Base-by-base conservation (phyloP, 305 asterid genomes). In the Plantago lanceolata region DNA sequence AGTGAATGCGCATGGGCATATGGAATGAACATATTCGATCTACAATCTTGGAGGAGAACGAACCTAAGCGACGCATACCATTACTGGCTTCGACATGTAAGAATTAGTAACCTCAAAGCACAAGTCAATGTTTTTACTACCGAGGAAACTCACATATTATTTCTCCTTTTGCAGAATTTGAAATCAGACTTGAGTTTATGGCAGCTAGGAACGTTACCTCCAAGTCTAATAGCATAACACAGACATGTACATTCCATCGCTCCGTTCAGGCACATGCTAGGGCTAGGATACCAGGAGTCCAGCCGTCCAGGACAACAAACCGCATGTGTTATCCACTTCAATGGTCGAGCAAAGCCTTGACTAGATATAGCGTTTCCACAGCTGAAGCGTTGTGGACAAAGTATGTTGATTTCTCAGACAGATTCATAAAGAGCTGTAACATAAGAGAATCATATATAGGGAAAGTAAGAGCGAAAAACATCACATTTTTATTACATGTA, bases 281-380 rank as follows among this genome's bases (percentile, higher is more conserved):
- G 98, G 63, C 81, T 92, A 14, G 98, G 98, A 3, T 92, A 92
- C 76, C 96, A 92, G 72, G 97, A 85, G n/a, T n/a, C n/a, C n/a
- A n/a, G n/a, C n/a, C n/a, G n/a, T n/a, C n/a, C 12, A 89, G 84
- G 68, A 89, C 97, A 21, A 82, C 88, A 80, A 75, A 76, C 69
- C 61, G 98, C 98, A 8, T 97, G 85, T 3, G 97, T 92, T 24
- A 61, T 89, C 73, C 98, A 92, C 76, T 89, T 84, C 69, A 93
- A 93, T 60, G 99, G 99, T 48, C 78, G 97, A 81, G 96, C 99
- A 70, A 93, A 93, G 81, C 99, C 99, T 63, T 93, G 99, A 97
- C 85, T 93, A 8, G 97, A 93, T 59, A 93, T 93, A 71, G 97
- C 97, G 67, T 87, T 93, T 73, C 96, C 96, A 66, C 78, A 90